phyloP scores from a whole-genome alignment of 108 stramenopile species.

The Fragilaria radians region DNA sequence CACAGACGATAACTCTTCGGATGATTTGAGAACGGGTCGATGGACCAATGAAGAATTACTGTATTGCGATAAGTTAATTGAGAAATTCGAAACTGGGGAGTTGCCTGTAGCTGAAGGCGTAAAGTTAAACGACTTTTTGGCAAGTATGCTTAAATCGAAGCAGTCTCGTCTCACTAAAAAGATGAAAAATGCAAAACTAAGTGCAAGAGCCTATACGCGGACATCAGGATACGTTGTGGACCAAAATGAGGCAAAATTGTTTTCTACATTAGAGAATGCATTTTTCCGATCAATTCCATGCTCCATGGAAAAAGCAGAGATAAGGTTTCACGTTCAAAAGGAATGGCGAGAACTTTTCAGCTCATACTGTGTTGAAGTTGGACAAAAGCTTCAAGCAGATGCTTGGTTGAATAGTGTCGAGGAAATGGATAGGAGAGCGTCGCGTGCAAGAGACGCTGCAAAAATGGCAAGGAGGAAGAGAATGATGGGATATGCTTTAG shows the following conservation, averaged over 20 bases:
- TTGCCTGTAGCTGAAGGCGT: slow-evolving; percentile 63
- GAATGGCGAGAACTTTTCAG: slow-evolving; percentile 86
- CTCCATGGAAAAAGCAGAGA: slow-evolving; percentile 67
- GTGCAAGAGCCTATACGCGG: slow-evolving; percentile 46
- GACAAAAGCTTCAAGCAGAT: slow-evolving; percentile 59
- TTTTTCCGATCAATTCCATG: slow-evolving; percentile 57
- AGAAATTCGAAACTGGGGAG: slow-evolving; percentile 52
- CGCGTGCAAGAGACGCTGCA: slow-evolving; percentile 61
- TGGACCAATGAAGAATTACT: slow-evolving; percentile 79
- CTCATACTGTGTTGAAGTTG: slow-evolving; percentile 37
- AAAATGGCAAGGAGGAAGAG: slow-evolving; percentile 58
- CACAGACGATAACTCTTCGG: slow-evolving; percentile 9
- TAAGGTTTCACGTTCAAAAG: slow-evolving; percentile 78
- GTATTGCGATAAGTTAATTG: slow-evolving; percentile 71
- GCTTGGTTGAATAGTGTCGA: slow-evolving; percentile 72
- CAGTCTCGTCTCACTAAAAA: slow-evolving; percentile 88
- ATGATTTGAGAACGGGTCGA: slow-evolving; percentile 50
- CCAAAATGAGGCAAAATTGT: slow-evolving; percentile 33
- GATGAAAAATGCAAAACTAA: slow-evolving; percentile 86
- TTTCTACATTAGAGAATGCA: slow-evolving; percentile 54
- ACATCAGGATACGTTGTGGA: slow-evolving; percentile 31
- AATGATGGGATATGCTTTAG: slow-evolving; percentile 80
- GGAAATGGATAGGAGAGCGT: slow-evolving; percentile 64
- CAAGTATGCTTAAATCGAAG: slow-evolving; percentile 79
- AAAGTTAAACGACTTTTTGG: slow-evolving; percentile 84